These are phyloP conservation scores for Tuber microsphaerosporum DNA, from an alignment of 495 filamentous ascomycete genomes.

Conservation along the genomic window DNA sequence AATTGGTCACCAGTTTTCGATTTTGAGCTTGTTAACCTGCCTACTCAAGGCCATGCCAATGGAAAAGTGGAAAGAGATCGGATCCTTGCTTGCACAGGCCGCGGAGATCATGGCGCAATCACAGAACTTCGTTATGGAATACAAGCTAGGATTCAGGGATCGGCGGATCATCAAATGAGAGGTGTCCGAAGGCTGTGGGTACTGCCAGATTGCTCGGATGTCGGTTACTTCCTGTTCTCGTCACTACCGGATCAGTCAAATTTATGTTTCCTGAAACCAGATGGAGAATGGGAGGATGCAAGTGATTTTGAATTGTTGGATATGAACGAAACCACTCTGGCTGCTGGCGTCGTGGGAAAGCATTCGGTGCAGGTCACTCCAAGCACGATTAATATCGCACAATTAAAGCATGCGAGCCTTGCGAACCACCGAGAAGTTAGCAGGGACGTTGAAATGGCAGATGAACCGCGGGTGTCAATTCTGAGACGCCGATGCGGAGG, in stretches of 20 bases:
- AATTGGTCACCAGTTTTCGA: conserved; percentile 83
- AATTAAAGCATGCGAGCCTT: conserved; percentile 23
- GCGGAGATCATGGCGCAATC: conserved; percentile 55
- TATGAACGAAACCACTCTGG: conserved; percentile 35
- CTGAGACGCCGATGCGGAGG: conserved; percentile 30
- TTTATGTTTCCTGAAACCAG: conserved; percentile 33
- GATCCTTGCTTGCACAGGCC: conserved; percentile 56
- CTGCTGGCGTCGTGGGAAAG: conserved; percentile 31
- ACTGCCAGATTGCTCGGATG: conserved; percentile 35
- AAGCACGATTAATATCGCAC: conserved; percentile 28
- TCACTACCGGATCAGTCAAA: conserved; percentile 34
- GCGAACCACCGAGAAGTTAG: conserved; percentile 14
- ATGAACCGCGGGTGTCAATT: conserved; percentile 8
- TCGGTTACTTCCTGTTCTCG: conserved; percentile 38
- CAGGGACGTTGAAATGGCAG: conserved; percentile 31
- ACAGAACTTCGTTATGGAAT: conserved; percentile 65
- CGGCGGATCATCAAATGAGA: conserved; percentile 34
- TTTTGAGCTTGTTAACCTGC: conserved; percentile 46
- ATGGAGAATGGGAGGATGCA: conserved; percentile 38
- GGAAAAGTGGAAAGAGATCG: conserved; percentile 44
- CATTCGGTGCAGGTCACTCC: conserved; percentile 39
- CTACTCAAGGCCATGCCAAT: conserved; percentile 25
- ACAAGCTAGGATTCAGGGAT: conserved; percentile 53
- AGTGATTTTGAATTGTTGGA: conserved; percentile 31
- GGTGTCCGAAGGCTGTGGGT: conserved; percentile 37